A percentile compares a stretch with the other conserved stretches of the same genome.
Evolutionary conservation across 306 rosid species (phyloP).

Genomic region (Castanea crenata): DNA sequence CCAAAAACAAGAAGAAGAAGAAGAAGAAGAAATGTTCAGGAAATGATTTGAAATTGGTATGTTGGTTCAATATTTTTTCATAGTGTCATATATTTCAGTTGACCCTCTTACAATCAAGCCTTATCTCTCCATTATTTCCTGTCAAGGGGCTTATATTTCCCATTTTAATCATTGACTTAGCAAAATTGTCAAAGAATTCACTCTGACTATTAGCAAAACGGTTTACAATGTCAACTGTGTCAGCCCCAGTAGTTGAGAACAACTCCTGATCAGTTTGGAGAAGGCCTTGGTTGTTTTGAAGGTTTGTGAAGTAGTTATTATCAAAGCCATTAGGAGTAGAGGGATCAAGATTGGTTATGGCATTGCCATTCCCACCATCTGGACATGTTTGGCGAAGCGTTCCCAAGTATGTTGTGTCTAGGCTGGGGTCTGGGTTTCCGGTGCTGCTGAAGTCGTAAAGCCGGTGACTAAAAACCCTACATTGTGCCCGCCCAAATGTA

Average conservation of each 20-base stretch:
- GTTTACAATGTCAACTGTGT: conserved; percentile 28
- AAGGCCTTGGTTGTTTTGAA: conserved; percentile 35
- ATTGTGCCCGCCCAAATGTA: conserved; percentile 44
- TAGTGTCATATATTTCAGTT: conserved; percentile 12
- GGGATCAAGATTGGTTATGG: conserved; percentile 28
- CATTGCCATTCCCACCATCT: neutral
- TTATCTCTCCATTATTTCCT: conserved; percentile 41
- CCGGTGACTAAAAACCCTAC: conserved; percentile 3
- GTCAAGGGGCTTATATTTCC: conserved; percentile 34
- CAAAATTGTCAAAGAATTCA: conserved; percentile 32
- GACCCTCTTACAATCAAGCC: conserved; percentile 33
- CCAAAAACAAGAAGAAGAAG: no score
- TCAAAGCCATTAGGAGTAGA: conserved; percentile 38
- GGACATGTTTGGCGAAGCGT: conserved; percentile 40
- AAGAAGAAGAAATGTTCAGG: no score
- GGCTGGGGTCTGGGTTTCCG: conserved; percentile 28
- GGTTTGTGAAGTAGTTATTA: conserved; percentile 44
- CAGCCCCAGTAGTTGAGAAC: conserved; percentile 30
- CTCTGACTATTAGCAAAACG: conserved; percentile 30
- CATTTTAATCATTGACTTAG: conserved; percentile 46
- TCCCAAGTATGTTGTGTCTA: conserved; percentile 23
- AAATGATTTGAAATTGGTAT: no score
- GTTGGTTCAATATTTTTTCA: no score
- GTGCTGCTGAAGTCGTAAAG: conserved; percentile 24
- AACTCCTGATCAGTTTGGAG: conserved; percentile 41